Evolutionary conservation across 257 asterid species (phyloP), one percentile per base, ranked within the genome.

Genomic region (Forsythia viridissima): DNA sequence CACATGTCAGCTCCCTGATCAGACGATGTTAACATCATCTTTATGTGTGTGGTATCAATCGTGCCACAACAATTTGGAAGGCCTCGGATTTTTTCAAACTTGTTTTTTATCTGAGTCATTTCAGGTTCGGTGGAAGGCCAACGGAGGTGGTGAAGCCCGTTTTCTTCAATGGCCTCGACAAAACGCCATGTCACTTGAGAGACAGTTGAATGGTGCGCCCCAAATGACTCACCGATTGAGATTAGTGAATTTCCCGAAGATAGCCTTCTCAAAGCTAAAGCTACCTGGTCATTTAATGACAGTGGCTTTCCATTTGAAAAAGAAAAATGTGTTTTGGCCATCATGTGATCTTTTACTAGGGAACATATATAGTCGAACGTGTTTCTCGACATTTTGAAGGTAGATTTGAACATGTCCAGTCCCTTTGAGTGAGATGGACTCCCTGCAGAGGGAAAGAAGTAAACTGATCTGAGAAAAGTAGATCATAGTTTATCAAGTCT

Each of bases 171-270:
- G 82, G 98, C 97, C 82, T 93, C 98, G 66, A 94, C 93, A 8
- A 94, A 94, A 55, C 96, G 90, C 97, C 98, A 93, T 0, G 99
- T 91, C 80, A 92, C 96, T 79, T 94, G 96, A 66, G 97, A 90
- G 85, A 93, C 98, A 0, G 97, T 93, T 0, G 97, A 93, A 59
- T 93, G 99, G 82, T 92, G 91, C 0, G 90, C 78, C 30, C 94
- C 93, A 21, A 93, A 90, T 0, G 90, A 85, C 24, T 91, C 94
- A 0, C 99, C 99, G 11, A 93, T 89, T 3, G 93, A 84, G 48
- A 91, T 88, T 16, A 94, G 78, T 0, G 99, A 93, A 72, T 88
- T 87, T 3, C 98, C 99, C 0, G 99, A 89, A 43, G 88, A 87
- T 5, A 94, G 92, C 81, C 99, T 84, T 41, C 87, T 72, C 21